phyloP scores from a whole-genome alignment of 1,139 yeast genomes.

The Casaregolazyma suthepensis region DNA sequence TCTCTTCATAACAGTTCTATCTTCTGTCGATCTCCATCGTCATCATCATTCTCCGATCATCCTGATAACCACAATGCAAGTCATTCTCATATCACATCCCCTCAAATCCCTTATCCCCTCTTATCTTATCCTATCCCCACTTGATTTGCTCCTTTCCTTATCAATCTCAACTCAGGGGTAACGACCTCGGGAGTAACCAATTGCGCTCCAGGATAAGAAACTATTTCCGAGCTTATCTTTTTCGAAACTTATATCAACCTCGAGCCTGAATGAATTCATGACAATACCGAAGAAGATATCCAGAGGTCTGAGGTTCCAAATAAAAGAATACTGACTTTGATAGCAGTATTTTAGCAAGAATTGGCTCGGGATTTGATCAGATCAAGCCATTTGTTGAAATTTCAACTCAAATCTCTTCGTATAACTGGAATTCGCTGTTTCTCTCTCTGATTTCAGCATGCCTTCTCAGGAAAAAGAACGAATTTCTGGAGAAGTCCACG shows the following conservation, averaged over 20 bases:
- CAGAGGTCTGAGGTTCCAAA: not conserved
- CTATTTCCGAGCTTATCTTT: not conserved
- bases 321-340: not conserved
- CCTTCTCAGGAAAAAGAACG: not conserved
- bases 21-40: too few species aligned
- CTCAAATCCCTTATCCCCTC: not conserved
- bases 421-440: not conserved
- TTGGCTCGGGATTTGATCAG: slow-evolving; percentile 16
- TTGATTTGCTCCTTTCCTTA: not conserved
- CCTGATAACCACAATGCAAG: not conserved
- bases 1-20: too few species aligned
- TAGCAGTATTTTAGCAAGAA: slow-evolving; percentile 30
- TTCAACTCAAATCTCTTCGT: not conserved
- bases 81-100: not conserved
- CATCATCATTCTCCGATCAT: too few species aligned
- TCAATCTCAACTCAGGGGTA: not conserved
- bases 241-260: not conserved
- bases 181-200: not conserved
- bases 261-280: not conserved
- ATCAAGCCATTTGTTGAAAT: not conserved
- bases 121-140: not conserved
- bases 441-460: not conserved
- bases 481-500: not conserved
- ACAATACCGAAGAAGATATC: not conserved
- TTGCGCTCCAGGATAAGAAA: not conserved